phyloP scores from a whole-genome alignment of 2,329 filamentous ascomycete genomes.

The Calonectria pteridis region DNA sequence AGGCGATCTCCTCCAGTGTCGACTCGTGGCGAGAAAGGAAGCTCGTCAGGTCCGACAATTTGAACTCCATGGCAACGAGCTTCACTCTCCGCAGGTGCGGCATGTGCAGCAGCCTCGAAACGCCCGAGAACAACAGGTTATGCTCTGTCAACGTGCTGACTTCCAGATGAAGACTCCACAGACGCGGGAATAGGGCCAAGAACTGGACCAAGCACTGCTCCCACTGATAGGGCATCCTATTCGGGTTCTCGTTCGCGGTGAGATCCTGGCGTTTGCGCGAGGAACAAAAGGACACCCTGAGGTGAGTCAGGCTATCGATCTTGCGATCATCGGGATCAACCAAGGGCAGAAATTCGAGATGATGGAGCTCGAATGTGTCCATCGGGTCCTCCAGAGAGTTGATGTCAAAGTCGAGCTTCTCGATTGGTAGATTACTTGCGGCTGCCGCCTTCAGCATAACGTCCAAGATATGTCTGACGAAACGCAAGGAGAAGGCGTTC shows the following conservation, averaged over 20 bases:
- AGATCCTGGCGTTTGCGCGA: background rate
- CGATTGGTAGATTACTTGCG: background rate
- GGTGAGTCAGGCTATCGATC: background rate
- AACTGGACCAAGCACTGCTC: background rate
- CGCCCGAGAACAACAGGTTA: background rate
- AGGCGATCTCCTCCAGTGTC: background rate
- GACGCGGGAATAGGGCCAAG: background rate
- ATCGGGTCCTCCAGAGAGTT: background rate
- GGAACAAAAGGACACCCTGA: background rate
- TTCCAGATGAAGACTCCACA: background rate
- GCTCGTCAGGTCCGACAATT: background rate
- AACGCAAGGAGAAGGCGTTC: background rate
- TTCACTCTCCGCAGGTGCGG: background rate
- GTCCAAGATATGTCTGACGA: background rate
- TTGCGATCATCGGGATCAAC: background rate
- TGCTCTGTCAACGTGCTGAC: background rate
- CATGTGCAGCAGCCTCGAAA: background rate
- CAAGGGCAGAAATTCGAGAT: background rate
- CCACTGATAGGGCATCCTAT: background rate
- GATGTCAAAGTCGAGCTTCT: background rate
- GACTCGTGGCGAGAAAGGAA: background rate
- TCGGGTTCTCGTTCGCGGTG: background rate
- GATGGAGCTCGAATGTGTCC: rapidly evolving
- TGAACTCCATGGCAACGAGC: background rate
- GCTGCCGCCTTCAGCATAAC: background rate